Base-by-base conservation (phyloP, 768 basidiomycete species). In the Clavaria fumosa region DNA sequence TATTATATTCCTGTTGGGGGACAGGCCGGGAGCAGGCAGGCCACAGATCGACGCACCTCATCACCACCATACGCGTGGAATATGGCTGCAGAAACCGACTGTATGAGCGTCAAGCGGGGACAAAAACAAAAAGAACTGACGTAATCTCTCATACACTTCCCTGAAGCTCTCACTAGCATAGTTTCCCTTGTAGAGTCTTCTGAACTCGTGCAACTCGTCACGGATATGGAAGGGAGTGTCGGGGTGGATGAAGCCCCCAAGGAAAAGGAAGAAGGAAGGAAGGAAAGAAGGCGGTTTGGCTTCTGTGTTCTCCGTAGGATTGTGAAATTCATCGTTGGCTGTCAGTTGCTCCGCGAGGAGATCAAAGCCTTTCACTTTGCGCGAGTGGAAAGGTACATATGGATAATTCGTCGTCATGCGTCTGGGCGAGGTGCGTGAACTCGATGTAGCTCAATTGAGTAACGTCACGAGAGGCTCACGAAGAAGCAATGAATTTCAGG, bases 201-300 rank as follows among this genome's bases (percentile, higher is more conserved):
- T 55, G 49, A 79, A 85, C 12, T 67, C 64, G 33, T 75, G 67
- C 40, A 55, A 54, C 44, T 64, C 55, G 47, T 75, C 71, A 2
- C 77, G 77, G 30, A 67, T 63, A 48, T 73, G 75, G 7, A 63
- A 35, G 4, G 82, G 80, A 2, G 78, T 70, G 46, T 83, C 79
- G 2, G 75, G 75, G 45, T 83, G 81, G 44, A 85, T 75, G 43
- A 77, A 78, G 49, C 83, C 80, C 4, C 80, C 80, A 34, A 83
- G 55, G 52, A 82, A 72, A 4, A 81, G 49, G 54, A 82, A 53
- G 45, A 82, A 5, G 3, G 14, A 14, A 34, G 33, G 21, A n/a
- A 11, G 5, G 7, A 31, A n/a, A 7, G 30, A 40, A 40, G 21
- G 40, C 23, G 44, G 21, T 27, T 44, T 28, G 24, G 41, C 35